Evolutionary conservation across 805 yeast genomes (phyloP), one percentile per base, ranked within the genome.

Genomic region (Kuraishia hungarica): DNA sequence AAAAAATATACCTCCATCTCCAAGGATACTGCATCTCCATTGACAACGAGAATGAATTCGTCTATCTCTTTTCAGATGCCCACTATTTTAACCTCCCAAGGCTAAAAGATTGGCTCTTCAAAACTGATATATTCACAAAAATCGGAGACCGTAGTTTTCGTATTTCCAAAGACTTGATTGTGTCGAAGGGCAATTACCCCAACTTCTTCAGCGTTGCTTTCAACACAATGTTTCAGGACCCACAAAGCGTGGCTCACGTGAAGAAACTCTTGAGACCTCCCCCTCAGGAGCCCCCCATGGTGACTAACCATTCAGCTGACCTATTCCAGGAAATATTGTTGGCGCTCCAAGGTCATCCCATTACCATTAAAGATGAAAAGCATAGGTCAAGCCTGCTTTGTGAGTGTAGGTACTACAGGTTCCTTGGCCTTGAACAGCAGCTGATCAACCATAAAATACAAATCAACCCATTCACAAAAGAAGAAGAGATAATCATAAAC

Each of bases 391-490:
- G 79, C 17, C 71, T 91, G 56, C 67, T 86, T 8, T 74, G 74
- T 53, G 97, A 91, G 64, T 87, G 96, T 59, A 75, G 79, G 50
- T 91, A 87, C 69, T 91, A 89, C 67, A 74, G 93, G 51, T 86
- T 91, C 61, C 71, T 81, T 51, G 90, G 83, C 43, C 72, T 91
- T 46, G 96, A 87, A 65, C 96, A 90, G 69, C 69, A 76, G 57
- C 65, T 91, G 23, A 67, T 87, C n/a, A 77, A 78, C 52, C 80
- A 78, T 61, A 67, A 67, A 26, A 73, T 86, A 13, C 57, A 70
- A 1, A 66, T 67, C 51, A 86, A 87, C 60, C 86, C 89, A 0
- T 74, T 80, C 59, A 64, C 74, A 0, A 61, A 64, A 1, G 58
- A 61, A 1, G 82, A 83, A 59, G 94, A 87, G 60, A 86, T 91